phyloP scores from a whole-genome alignment of 371 early-diverging fungal species.

The Mucor velutinosus region DNA sequence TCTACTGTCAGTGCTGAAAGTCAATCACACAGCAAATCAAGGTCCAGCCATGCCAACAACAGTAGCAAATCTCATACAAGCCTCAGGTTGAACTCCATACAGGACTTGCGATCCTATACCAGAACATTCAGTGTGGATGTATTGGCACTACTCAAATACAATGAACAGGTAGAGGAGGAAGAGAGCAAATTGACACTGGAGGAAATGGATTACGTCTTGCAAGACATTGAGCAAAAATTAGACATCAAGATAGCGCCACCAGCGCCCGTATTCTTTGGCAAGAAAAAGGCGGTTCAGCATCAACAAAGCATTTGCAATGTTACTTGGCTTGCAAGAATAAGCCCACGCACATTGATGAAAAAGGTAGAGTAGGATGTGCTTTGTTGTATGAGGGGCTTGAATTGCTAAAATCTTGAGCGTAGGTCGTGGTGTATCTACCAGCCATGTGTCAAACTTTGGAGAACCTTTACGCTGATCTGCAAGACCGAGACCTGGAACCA shows the following conservation, averaged over 20 bases:
- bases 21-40: not conserved
- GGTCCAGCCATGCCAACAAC: not conserved
- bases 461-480: constrained; percentile 29
- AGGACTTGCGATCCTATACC: constrained; percentile 40
- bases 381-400: not conserved
- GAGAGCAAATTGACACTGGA: constrained; percentile 14
- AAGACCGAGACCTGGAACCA: constrained; percentile 33
- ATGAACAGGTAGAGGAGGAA: constrained; percentile 4
- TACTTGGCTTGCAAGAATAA: constrained; percentile 39
- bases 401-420: not conserved
- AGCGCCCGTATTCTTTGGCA: constrained; percentile 31
- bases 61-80: not conserved
- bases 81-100: not conserved
- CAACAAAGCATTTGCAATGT: constrained; percentile 21
- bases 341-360: constrained; percentile 36
- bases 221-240: constrained; percentile 57
- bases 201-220: constrained; percentile 52
- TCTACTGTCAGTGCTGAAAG: not conserved
- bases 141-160: constrained; percentile 20
- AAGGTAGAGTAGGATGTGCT: constrained; percentile 26
- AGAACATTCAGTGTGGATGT: constrained; percentile 54
- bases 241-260: constrained; percentile 48
- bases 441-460: constrained; percentile 38
- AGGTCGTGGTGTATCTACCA: constrained; percentile 42
- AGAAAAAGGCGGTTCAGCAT: constrained; percentile 28